These are phyloP conservation scores for Cyclaneusma minus DNA, from an alignment of 2,329 filamentous ascomycete genomes.

Conservation along the genomic window DNA sequence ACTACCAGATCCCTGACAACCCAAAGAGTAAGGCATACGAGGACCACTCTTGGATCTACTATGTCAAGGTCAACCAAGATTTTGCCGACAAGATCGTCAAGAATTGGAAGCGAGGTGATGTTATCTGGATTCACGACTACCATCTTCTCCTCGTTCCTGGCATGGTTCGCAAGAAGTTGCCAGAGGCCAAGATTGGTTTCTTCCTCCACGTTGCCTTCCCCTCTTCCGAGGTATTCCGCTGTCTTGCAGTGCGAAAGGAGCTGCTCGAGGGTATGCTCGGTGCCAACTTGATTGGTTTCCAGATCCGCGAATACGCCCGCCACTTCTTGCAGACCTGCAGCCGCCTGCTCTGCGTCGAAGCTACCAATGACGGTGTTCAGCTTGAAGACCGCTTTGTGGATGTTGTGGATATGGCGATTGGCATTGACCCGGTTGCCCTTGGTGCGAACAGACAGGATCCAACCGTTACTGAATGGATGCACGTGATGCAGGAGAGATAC, in stretches of 20 bases:
- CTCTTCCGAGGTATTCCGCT: slow-evolving; percentile 90
- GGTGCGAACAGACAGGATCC: slow-evolving; percentile 52
- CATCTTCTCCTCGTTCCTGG: slow-evolving; percentile 76
- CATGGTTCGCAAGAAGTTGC: slow-evolving; percentile 80
- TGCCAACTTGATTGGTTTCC: slow-evolving; percentile 84
- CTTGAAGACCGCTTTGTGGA: slow-evolving; percentile 89
- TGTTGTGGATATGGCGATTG: slow-evolving; percentile 72
- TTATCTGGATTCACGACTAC: slow-evolving; percentile 93
- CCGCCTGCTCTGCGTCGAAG: slow-evolving; percentile 77
- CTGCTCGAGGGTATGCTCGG: slow-evolving; percentile 86
- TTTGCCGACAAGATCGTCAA: slow-evolving; percentile 84
- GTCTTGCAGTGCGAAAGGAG: slow-evolving; percentile 72
- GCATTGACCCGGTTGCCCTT: slow-evolving; percentile 72
- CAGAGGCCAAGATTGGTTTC: slow-evolving; percentile 90
- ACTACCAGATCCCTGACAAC: slow-evolving; percentile 95
- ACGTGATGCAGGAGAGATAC: slow-evolving; percentile 70
- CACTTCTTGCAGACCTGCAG: slow-evolving; percentile 96
- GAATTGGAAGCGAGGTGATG: slow-evolving; percentile 86
- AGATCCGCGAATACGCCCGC: slow-evolving; percentile 81
- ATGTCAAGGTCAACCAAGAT: slow-evolving; percentile 79
- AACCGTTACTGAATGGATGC: slow-evolving; percentile 65
- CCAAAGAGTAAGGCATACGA: slow-evolving; percentile 97
- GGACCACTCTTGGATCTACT: slow-evolving; percentile 93
- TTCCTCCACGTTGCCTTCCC: slow-evolving; percentile 93
- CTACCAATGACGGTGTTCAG: slow-evolving; percentile 74